Conservation (phyloP, 2,329 filamentous ascomycete species). For the Sarocladium strictum region DNA sequence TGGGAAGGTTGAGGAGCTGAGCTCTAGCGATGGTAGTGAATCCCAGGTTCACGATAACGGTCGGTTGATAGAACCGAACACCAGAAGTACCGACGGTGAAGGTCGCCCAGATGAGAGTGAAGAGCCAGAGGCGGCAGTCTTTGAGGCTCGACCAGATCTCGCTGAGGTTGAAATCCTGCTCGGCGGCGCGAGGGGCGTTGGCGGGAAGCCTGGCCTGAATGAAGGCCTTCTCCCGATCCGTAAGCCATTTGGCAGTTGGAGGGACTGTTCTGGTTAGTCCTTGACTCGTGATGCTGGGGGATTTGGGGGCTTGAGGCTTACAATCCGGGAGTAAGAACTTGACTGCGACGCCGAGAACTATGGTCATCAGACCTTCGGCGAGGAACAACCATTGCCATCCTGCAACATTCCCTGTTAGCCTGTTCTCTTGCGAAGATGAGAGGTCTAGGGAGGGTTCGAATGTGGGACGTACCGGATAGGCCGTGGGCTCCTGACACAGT, state of each 20-base stretch:
- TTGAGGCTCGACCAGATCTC: conserved; percentile 33
- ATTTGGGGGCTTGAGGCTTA: conserved; percentile 19
- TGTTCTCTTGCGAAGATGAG: conserved; percentile 25
- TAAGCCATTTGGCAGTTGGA: conserved; percentile 37
- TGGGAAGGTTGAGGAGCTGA: conserved; percentile 44
- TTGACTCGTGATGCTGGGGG: background rate
- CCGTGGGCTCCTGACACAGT: conserved; percentile 27
- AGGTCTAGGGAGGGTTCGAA: no score
- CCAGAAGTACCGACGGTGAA: conserved; percentile 37
- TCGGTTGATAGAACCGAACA: conserved; percentile 35
- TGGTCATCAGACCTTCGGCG: conserved; percentile 39
- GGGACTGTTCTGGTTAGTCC: conserved; percentile 35
- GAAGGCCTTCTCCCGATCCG: conserved; percentile 39
- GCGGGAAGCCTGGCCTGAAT: conserved; percentile 38
- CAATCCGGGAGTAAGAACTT: conserved; percentile 50
- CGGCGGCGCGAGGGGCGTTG: conserved; percentile 35
- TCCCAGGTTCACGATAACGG: conserved; percentile 31
- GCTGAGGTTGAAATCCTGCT: conserved; percentile 32
- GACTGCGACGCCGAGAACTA: conserved; percentile 38
- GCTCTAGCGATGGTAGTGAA: conserved; percentile 38
- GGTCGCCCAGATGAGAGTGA: conserved; percentile 36
- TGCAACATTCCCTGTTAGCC: background rate
- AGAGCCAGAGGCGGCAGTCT: conserved; percentile 38
- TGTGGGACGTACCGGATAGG: conserved; percentile 18
- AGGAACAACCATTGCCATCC: conserved; percentile 30